Evolutionary conservation across 352 stramenopile species (phyloP), one percentile per base, ranked within the genome.

Genomic region (Globisporangium paroecandrum): DNA sequence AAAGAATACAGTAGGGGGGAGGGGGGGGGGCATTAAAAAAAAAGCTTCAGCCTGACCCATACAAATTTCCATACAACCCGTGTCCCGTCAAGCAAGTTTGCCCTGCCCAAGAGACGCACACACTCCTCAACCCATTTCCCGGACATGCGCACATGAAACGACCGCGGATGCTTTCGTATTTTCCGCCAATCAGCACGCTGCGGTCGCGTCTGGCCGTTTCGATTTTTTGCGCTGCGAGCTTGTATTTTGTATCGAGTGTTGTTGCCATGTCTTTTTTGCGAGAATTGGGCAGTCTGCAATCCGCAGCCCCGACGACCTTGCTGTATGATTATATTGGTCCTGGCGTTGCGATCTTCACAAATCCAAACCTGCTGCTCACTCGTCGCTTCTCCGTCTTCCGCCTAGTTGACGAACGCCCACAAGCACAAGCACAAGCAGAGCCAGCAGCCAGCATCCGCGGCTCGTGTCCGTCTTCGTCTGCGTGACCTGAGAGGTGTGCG

Each of bases 131-230:
- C 54, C 27, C 54, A 43, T 60, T 59, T 60, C 54, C 54, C 54
- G 27, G 18, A 55, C 47, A 27, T 55, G n/a, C 47, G 47, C n/a
- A 55, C 47, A 60, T 60, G 54, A 60, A 60, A 60, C 54, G 54
- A 60, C 54, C 18, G 54, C n/a, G 8, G 41, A 47, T 43, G 24
- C 34, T 55, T 25, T 34, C 20, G 34, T 8, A 10, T 2, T 61
- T 51, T 54, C 20, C 22, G 57, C 65, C 65, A 70, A 70, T 65
- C 65, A 70, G 47, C 10, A 29, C 27, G 54, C 54, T 38, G 54
- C 22, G 22, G 62, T 66, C 32, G 43, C 41, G 34, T 59, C 22
- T 68, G 62, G 38, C 49, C 62, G 62, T 68, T 68, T 68, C 62
- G 62, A 68, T 68, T 62, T 68, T 68, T 12, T 63, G 58, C 8